phyloP scores from a whole-genome alignment of 2,329 filamentous ascomycete genomes.

The Chaetomium strumarium region DNA sequence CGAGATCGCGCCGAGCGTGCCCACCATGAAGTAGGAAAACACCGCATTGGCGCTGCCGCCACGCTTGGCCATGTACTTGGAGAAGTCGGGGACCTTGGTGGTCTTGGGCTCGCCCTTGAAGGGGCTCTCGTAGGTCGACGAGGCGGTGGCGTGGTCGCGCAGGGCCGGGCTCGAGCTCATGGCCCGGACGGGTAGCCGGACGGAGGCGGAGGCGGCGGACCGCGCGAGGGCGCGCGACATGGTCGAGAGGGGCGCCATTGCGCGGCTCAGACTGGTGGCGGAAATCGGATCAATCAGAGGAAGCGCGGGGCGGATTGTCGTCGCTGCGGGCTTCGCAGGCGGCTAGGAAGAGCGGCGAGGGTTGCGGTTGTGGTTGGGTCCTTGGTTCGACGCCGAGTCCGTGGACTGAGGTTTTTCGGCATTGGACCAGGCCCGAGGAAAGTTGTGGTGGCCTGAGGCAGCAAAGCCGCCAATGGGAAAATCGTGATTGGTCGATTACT shows the following conservation, averaged over 20 bases:
- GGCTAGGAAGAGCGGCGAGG: slow-evolving; percentile 7
- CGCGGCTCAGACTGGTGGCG: slow-evolving; percentile 17
- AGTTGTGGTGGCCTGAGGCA: slow-evolving; percentile 43
- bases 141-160: slow-evolving; percentile 36
- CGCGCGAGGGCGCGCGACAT: slow-evolving; percentile 66
- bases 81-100: slow-evolving; percentile 80
- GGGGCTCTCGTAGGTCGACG: slow-evolving; percentile 50
- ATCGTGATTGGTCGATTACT: slow-evolving; percentile 40
- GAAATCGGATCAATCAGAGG: neutral
- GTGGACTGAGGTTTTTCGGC: slow-evolving; percentile 39
- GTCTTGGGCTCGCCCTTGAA: slow-evolving; percentile 55
- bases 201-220: slow-evolving; percentile 29
- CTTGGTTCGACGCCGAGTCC: slow-evolving; percentile 25
- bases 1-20: slow-evolving; percentile 84
- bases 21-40: slow-evolving; percentile 98
- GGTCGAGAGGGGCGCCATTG: slow-evolving; percentile 63
- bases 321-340: slow-evolving; percentile 3
- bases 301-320: neutral
- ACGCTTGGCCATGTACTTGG: slow-evolving; percentile 72
- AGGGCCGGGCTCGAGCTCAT: slow-evolving; percentile 50
- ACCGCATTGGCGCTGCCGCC: slow-evolving; percentile 70
- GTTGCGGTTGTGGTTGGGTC: slow-evolving; percentile 10
- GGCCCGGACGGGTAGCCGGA: slow-evolving; percentile 43
- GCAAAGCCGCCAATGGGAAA: slow-evolving; percentile 29
- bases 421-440: slow-evolving; percentile 17